Base-by-base conservation (phyloP, 2,329 filamentous ascomycete genomes). In the Microcyclospora tardicrescens region DNA sequence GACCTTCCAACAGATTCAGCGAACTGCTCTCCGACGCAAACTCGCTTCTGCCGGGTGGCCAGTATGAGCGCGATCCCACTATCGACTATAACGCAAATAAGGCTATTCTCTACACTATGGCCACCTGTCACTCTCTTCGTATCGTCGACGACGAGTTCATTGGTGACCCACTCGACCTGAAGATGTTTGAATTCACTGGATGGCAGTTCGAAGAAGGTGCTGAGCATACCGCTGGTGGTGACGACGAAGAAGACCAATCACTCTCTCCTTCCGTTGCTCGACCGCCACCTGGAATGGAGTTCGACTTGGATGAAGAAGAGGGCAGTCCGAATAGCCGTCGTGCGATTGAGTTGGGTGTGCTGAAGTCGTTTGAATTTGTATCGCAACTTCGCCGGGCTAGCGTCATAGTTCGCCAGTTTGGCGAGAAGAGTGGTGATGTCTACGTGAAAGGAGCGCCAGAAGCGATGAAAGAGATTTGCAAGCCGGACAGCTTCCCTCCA, bases 401-500 rank as follows among this genome's bases (percentile, higher is more conserved):
- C 62, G 91, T 96, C 12, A 74, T 98, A 44, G 86, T 95, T 12
- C 76, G 87, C 39, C 81, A 84, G 35, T 93, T 93, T 57, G 85
- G 87, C 5, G 78, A 84, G 44, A 79, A 77, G 49, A 86, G 83
- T 44, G 87, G 80, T 33, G 81, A 86, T 50, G 74, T 96, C 31
- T 98, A 85, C 58, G 89, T 96, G 44, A 98, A 98, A 60, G 91
- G 91, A 27, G 91, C 93, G 6, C 91, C 91, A 2, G 91, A 98
- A 61, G 89, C 85, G 51, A 93, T 98, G 81, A 83, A 80, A 47
- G 85, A 91, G 15, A 96, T 98, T 31, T 98, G 91, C 61, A 72
- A 73, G 10, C 70, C 82, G 1, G 81, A 87, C 47, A 89, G 77
- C 59, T 84, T 98, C 48, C 91, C 91, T 0, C 65, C 69, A 24